These are phyloP conservation scores for Aspergillus jensenii DNA, from an alignment of 2,329 filamentous ascomycete genomes.

Conservation along the genomic window DNA sequence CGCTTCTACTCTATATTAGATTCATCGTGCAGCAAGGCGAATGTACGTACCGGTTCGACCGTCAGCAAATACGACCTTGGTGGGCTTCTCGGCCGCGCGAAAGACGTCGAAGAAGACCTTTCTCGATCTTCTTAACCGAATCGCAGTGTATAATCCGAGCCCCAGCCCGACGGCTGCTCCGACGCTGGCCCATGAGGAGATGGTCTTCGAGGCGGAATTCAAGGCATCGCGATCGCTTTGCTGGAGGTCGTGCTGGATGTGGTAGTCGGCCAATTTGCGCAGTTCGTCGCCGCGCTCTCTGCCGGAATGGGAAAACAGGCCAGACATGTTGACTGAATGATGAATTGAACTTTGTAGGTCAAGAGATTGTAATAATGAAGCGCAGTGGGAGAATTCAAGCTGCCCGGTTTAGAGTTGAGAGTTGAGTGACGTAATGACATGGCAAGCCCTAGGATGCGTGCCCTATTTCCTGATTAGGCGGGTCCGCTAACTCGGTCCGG, in stretches of 20 bases:
- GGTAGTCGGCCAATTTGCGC: slow-evolving; percentile 55
- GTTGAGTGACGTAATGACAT: neutral
- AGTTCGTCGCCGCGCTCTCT: slow-evolving; percentile 52
- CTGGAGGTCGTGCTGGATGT: slow-evolving; percentile 59
- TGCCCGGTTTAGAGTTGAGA: too few relatives aligned
- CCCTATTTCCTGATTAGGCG: slow-evolving; percentile 1
- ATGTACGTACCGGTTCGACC: slow-evolving; percentile 54
- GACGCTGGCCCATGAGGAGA: slow-evolving; percentile 56
- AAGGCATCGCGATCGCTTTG: slow-evolving; percentile 60
- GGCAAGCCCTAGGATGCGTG: neutral
- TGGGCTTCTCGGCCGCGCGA: slow-evolving; percentile 61
- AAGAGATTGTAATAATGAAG: neutral
- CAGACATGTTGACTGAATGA: neutral
- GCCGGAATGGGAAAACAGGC: slow-evolving; percentile 47
- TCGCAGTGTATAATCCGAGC: slow-evolving; percentile 59
- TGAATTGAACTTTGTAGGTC: neutral
- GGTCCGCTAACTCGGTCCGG: neutral
- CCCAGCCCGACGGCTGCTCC: slow-evolving; percentile 62
- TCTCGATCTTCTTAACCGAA: slow-evolving; percentile 56
- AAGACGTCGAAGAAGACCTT: slow-evolving; percentile 62
- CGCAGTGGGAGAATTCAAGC: neutral
- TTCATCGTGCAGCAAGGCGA: neutral
- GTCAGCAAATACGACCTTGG: slow-evolving; percentile 60
- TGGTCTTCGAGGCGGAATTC: slow-evolving; percentile 54
- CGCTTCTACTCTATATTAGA: slow-evolving; percentile 44